phyloP scores from a whole-genome alignment of 345 rosid species.

The Linum trigynum region DNA sequence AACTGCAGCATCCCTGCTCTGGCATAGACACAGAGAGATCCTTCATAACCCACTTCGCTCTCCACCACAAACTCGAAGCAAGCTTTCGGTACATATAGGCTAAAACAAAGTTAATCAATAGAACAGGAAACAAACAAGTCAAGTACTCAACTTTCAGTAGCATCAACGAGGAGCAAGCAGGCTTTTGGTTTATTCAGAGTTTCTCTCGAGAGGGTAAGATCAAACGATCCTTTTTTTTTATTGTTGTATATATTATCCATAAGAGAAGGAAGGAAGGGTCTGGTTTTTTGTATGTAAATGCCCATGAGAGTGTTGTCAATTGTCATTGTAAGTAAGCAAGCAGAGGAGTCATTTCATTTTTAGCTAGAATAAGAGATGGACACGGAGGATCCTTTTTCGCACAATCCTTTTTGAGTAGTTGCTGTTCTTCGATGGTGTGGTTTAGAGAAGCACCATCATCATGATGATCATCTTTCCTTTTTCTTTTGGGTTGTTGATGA shows the following conservation, averaged over 20 bases:
- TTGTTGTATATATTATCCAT: neutral
- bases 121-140: neutral
- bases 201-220: neutral
- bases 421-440: too few relatives aligned
- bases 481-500: too few relatives aligned
- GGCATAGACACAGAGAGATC: constrained; percentile 33
- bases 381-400: too few relatives aligned
- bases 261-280: neutral
- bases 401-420: too few relatives aligned
- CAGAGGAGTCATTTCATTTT: too few relatives aligned
- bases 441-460: too few relatives aligned
- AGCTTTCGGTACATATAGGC: neutral
- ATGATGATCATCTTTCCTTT: too few relatives aligned
- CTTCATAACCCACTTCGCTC: neutral
- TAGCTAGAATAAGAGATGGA: too few relatives aligned
- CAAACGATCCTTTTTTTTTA: neutral
- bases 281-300: neutral
- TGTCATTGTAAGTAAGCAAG: too few relatives aligned
- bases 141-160: neutral
- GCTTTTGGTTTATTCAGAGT: neutral
- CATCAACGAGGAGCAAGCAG: neutral
- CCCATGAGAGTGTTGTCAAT: neutral
- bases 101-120: neutral
- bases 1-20: constrained; percentile 69
- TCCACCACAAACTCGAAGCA: neutral